Evolutionary conservation across 2,329 filamentous ascomycete genomes (phyloP).

Genomic region (Trichoderma breve): DNA sequence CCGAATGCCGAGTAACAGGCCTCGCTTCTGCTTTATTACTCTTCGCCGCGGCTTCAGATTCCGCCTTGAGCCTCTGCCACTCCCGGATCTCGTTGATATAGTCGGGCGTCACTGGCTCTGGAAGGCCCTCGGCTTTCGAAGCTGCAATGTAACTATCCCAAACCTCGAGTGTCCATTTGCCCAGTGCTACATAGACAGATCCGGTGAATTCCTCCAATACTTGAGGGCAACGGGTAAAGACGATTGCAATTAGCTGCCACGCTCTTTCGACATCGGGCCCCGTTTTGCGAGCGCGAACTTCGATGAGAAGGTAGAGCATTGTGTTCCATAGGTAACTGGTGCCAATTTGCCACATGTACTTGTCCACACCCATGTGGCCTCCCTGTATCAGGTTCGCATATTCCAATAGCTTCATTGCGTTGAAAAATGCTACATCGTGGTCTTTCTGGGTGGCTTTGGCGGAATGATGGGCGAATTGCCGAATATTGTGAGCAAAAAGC

Average conservation of each 20-base stretch:
- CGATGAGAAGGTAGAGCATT: constrained; percentile 12
- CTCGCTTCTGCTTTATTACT: background rate
- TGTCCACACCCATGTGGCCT: background rate
- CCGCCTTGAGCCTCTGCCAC: background rate
- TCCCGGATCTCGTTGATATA: background rate
- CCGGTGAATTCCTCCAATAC: background rate
- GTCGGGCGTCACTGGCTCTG: background rate
- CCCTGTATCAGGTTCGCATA: background rate
- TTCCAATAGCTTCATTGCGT: constrained; percentile 11
- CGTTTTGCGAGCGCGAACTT: background rate
- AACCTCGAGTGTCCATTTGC: constrained; percentile 9
- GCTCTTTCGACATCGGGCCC: background rate
- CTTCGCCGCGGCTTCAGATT: background rate
- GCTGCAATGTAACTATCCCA: background rate
- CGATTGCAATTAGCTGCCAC: background rate
- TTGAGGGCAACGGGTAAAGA: background rate
- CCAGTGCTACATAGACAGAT: background rate
- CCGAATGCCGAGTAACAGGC: background rate
- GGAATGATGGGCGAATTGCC: background rate
- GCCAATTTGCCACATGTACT: constrained; percentile 13
- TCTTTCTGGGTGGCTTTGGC: background rate
- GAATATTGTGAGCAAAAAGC: constrained; percentile 1
- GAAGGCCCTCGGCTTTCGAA: background rate
- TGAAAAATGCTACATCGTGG: background rate
- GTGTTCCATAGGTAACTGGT: constrained; percentile 14